Conservation (phyloP, 2,329 filamentous ascomycete species). For the Fusarium haematococcum region DNA sequence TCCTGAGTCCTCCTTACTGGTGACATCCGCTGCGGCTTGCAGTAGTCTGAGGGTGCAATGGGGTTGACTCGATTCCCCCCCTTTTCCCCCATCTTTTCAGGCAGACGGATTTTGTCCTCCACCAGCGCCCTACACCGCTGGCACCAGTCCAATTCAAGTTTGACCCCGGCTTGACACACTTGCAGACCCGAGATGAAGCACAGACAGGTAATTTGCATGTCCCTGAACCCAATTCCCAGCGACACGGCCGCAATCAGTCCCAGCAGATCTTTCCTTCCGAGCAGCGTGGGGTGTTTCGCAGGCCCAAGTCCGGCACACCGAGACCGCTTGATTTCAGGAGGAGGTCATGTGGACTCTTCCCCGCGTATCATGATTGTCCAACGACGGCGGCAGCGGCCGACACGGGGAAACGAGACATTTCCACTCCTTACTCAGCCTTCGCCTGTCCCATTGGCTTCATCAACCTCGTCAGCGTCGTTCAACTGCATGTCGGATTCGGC, state of each 20-base stretch:
- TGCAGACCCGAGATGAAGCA: constrained; percentile 22
- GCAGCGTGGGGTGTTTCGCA: constrained; percentile 32
- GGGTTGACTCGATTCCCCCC: constrained; percentile 14
- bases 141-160: constrained; percentile 18
- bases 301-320: constrained; percentile 22
- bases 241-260: constrained; percentile 18
- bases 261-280: constrained; percentile 20
- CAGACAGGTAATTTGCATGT: constrained; percentile 32
- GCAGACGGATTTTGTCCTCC: constrained; percentile 40
- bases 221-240: constrained; percentile 17
- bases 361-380: constrained; percentile 18
- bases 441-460: constrained; percentile 3
- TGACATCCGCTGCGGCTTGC: constrained; percentile 34
- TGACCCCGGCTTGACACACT: constrained; percentile 10
- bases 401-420: constrained; percentile 18
- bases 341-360: constrained; percentile 29
- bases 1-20: constrained; percentile 4
- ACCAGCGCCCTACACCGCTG: constrained; percentile 26
- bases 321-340: constrained; percentile 31
- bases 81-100: constrained; percentile 34
- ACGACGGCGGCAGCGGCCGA: constrained; percentile 25
- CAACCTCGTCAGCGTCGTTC: background rate
- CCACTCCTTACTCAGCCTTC: constrained; percentile 16
- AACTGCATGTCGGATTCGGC: background rate
- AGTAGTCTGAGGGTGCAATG: constrained; percentile 28